phyloP scores from a whole-genome alignment of 345 rosid species.

The Gossypium stocksii region DNA sequence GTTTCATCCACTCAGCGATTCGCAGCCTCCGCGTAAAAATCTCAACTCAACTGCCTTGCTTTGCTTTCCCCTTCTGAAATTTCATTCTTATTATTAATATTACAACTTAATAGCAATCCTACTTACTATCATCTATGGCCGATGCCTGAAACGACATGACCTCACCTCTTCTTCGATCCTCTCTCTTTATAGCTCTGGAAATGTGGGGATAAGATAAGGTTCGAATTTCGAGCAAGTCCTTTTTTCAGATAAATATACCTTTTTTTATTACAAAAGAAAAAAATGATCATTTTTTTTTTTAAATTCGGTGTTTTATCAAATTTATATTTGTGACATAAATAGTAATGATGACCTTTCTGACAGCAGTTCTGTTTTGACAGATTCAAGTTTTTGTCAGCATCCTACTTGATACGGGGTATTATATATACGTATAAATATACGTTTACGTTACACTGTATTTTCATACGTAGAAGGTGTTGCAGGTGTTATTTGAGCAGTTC shows the following conservation, averaged over 20 bases:
- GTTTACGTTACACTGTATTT: not conserved
- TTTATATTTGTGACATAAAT: not conserved
- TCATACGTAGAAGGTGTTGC: not conserved
- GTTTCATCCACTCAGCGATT: not conserved
- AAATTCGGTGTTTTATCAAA: not conserved
- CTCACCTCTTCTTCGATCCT: not conserved
- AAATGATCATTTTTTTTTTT: not conserved
- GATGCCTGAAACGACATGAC: not conserved
- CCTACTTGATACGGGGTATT: not conserved
- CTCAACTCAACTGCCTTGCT: not conserved
- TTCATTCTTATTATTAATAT: not conserved
- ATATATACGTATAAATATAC: not conserved
- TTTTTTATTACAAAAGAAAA: not conserved
- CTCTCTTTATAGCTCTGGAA: not conserved
- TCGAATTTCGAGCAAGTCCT: not conserved
- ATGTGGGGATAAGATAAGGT: constrained; percentile 13
- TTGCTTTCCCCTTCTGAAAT: not conserved
- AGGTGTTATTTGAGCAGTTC: constrained; percentile 12
- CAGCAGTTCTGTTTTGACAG: constrained; percentile 12
- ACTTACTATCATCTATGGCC: not conserved
- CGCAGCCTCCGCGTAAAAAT: not conserved
- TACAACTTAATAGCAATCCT: not conserved
- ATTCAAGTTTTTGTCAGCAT: constrained; percentile 7
- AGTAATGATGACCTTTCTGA: not conserved
- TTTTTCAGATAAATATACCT: not conserved